Conservation (phyloP, 2,329 filamentous ascomycete species). For the Talaromyces sp. region DNA sequence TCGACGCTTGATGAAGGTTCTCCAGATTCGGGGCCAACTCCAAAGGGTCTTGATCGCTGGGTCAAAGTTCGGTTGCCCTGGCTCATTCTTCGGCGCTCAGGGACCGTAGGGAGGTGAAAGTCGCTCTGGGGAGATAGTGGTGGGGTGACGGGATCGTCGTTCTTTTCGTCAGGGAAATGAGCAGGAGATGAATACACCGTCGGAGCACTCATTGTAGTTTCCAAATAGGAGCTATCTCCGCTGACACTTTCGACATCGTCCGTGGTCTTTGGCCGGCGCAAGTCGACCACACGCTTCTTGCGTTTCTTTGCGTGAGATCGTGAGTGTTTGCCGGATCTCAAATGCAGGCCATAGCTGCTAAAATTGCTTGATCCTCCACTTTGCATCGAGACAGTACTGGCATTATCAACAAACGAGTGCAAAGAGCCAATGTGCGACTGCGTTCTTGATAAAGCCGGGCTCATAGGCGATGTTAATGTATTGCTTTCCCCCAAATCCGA, state of each 20-base stretch:
- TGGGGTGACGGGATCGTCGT: slow-evolving; percentile 51
- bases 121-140: slow-evolving; percentile 42
- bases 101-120: slow-evolving; percentile 27
- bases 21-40: slow-evolving; percentile 17
- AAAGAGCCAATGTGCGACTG: slow-evolving; percentile 61
- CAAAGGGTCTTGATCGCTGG: slow-evolving; percentile 19
- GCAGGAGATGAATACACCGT: slow-evolving; percentile 49
- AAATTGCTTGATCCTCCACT: slow-evolving; percentile 48
- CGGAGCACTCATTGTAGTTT: slow-evolving; percentile 40
- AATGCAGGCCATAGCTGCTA: slow-evolving; percentile 34
- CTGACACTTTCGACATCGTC: slow-evolving; percentile 38
- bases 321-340: slow-evolving; percentile 39
- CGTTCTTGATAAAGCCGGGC: slow-evolving; percentile 54
- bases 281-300: slow-evolving; percentile 47
- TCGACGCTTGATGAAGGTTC: slow-evolving; percentile 22
- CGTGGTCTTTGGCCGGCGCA: slow-evolving; percentile 37
- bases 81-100: slow-evolving; percentile 28
- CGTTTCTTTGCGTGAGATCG: slow-evolving; percentile 40
- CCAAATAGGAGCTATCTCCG: slow-evolving; percentile 36
- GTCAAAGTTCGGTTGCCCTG: slow-evolving; percentile 19
- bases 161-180: slow-evolving; percentile 56
- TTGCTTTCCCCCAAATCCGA: slow-evolving; percentile 62
- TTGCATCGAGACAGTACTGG: slow-evolving; percentile 61
- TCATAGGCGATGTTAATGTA: slow-evolving; percentile 35
- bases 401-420: slow-evolving; percentile 69